These are phyloP conservation scores for Conticribra guillardii DNA, from an alignment of 108 stramenopile genomes.

Conservation along the genomic window DNA sequence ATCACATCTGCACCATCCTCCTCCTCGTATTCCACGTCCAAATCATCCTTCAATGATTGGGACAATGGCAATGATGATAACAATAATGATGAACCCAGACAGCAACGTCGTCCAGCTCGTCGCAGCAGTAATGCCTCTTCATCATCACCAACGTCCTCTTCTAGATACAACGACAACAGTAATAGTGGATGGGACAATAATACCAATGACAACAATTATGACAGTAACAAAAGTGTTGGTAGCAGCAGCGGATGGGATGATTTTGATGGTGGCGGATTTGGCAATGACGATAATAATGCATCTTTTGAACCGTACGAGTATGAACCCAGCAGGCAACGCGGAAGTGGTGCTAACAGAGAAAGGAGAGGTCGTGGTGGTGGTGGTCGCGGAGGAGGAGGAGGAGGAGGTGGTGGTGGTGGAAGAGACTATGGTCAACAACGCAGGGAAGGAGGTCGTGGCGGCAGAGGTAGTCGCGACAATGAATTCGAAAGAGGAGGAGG, in stretches of 20 bases:
- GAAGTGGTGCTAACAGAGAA: too few species aligned
- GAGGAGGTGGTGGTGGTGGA: constrained; percentile 23
- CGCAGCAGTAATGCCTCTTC: too few species aligned
- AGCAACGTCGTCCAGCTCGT: background rate
- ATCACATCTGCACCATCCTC: too few species aligned
- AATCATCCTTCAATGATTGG: too few species aligned
- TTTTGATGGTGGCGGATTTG: background rate
- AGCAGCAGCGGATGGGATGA: constrained; percentile 18
- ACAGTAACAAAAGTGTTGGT: background rate
- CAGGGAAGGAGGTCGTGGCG: background rate
- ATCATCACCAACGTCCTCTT: constrained; percentile 5
- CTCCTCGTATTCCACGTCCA: too few species aligned
- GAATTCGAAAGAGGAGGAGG: constrained; percentile 9
- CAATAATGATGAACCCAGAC: too few species aligned
- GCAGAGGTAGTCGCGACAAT: background rate
- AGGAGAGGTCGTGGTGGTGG: background rate
- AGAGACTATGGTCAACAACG: constrained; percentile 11
- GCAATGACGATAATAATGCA: constrained; percentile 3
- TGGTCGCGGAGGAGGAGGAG: constrained; percentile 8
- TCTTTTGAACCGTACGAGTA: constrained; percentile 7
- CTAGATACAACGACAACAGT: constrained; percentile 7
- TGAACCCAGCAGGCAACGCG: too few species aligned
- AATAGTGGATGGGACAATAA: background rate
- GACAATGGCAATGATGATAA: too few species aligned
- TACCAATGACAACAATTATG: background rate